Evolutionary conservation across 1,284 basidiomycete species (phyloP).

Genomic region (Laetiporus sulphureus): DNA sequence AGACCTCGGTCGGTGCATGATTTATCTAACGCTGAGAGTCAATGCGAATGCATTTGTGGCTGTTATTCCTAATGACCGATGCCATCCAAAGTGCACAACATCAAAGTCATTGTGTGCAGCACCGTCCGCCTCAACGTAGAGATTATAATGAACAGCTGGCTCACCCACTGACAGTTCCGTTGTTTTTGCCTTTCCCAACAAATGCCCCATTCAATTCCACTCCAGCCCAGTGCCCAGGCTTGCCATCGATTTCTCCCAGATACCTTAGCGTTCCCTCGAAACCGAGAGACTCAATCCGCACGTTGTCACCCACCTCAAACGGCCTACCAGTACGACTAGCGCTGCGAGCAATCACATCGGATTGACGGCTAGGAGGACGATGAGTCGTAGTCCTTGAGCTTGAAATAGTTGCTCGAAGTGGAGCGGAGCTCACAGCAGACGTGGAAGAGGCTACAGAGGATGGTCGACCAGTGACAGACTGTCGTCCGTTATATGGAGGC

Average conservation of each 20-base stretch:
- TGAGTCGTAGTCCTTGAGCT: constrained; percentile 47
- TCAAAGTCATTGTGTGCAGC: no score
- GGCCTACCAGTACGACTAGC: constrained; percentile 35
- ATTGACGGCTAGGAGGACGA: constrained; percentile 55
- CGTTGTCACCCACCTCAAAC: constrained; percentile 73
- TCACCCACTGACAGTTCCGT: constrained; percentile 86
- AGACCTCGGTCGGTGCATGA: no score
- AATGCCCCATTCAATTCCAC: constrained; percentile 86
- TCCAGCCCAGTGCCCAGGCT: constrained; percentile 85
- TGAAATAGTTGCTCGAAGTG: constrained; percentile 33
- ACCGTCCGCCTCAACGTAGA: no score
- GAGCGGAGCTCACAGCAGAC: constrained; percentile 38
- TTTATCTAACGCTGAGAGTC: no score
- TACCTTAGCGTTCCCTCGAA: constrained; percentile 80
- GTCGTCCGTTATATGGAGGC: constrained; percentile 31
- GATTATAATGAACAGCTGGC: no score
- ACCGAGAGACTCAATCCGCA: constrained; percentile 78
- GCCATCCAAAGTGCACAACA: no score
- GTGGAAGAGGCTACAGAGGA: constrained; percentile 32
- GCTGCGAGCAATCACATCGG: constrained; percentile 45
- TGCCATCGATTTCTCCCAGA: constrained; percentile 79
- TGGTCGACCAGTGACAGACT: constrained; percentile 32
- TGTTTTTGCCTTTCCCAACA: constrained; percentile 92
- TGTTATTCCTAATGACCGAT: no score
- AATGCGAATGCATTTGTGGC: no score